These are phyloP conservation scores for Aspergillus fijiensis DNA, from an alignment of 2,329 filamentous ascomycete species.

Conservation along the genomic window DNA sequence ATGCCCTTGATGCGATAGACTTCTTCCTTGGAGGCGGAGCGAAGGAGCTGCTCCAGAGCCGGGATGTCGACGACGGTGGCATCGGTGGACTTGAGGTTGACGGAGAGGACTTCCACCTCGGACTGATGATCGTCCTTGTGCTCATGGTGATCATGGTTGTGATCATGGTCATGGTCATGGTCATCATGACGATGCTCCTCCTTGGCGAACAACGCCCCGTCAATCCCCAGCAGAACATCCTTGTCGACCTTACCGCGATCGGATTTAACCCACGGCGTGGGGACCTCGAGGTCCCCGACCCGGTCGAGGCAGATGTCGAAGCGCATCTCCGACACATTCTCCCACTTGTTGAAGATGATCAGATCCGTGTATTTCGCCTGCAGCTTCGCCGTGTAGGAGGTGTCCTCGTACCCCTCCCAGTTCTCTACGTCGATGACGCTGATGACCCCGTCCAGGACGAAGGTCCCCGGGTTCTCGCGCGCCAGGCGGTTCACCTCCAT, in stretches of 20 bases:
- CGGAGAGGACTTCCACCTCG: constrained; percentile 87
- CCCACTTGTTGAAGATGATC: constrained; percentile 93
- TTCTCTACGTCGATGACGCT: constrained; percentile 93
- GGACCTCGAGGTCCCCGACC: constrained; percentile 76
- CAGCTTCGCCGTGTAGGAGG: constrained; percentile 80
- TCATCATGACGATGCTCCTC: constrained; percentile 40
- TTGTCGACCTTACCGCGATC: constrained; percentile 74
- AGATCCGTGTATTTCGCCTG: constrained; percentile 89
- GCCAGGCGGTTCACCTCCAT: constrained; percentile 83
- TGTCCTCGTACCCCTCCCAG: constrained; percentile 90
- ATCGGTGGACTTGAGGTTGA: constrained; percentile 60
- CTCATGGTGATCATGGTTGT: constrained; percentile 34
- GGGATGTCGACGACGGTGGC: constrained; percentile 54
- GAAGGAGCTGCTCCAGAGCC: constrained; percentile 66
- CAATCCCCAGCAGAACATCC: constrained; percentile 81
- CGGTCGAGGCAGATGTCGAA: constrained; percentile 78
- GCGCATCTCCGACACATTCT: constrained; percentile 67
- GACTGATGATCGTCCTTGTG: constrained; percentile 65
- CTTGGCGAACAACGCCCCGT: constrained; percentile 65
- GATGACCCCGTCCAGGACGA: constrained; percentile 81
- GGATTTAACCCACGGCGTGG: constrained; percentile 82
- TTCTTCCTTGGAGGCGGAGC: constrained; percentile 81
- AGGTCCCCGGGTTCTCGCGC: constrained; percentile 59
- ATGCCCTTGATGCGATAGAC: constrained; percentile 90
- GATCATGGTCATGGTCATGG: constrained; percentile 32